Conservation (phyloP, 73 alveolate species). For the Diophrys sp. region DNA sequence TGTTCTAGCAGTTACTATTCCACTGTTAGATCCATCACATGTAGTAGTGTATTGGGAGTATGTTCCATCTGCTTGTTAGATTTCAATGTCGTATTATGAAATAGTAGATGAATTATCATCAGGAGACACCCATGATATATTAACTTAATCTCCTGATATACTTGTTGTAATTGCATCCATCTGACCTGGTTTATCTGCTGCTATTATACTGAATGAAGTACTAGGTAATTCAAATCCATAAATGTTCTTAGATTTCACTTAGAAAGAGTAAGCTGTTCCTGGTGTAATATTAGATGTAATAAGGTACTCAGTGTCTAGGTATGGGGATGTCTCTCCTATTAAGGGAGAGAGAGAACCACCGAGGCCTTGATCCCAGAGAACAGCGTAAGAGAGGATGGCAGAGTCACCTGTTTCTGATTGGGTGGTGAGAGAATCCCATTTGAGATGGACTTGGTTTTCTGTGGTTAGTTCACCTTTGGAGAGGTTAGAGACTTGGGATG, state of each 20-base stretch:
- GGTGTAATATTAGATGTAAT: not conserved
- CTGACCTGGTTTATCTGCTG: conserved; percentile 43
- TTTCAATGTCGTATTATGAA: conserved; percentile 14
- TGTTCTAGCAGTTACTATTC: conserved; percentile 6
- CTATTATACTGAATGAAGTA: conserved; percentile 5
- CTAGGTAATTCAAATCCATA: conserved; percentile 43
- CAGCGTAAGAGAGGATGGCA: no score
- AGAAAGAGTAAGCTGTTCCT: conserved; percentile 16
- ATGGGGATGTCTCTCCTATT: conserved; percentile 7
- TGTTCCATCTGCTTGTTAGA: conserved; percentile 5
- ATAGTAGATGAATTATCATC: conserved; percentile 14
- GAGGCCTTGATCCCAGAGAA: no score
- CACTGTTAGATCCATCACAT: conserved; percentile 33
- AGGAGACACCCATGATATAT: conserved; percentile 33
- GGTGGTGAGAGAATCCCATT: no score
- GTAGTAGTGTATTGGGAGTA: conserved; percentile 1
- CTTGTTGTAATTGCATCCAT: conserved; percentile 7
- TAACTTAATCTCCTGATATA: conserved; percentile 10
- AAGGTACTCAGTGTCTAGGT: not conserved
- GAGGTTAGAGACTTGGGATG: no score
- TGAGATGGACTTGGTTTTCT: no score
- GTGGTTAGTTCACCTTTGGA: no score
- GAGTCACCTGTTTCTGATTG: no score
- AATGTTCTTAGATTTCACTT: conserved; percentile 37
- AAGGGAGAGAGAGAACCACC: no score